Evolutionary conservation across 2,329 filamentous ascomycete genomes (phyloP).

Genomic region (Phialophora macrospora): DNA sequence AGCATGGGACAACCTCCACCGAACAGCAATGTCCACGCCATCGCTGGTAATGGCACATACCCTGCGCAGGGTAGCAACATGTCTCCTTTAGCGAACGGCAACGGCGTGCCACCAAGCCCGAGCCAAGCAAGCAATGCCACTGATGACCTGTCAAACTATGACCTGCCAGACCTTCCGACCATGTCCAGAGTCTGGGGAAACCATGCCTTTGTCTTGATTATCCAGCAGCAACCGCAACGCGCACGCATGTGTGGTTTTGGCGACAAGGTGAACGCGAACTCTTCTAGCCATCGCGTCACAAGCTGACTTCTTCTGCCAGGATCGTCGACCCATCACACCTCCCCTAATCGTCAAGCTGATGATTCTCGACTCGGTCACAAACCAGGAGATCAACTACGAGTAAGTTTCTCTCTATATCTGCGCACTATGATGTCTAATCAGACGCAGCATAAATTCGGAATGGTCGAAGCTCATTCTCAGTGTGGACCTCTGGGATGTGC

Average conservation of each 20-base stretch:
- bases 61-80: slow-evolving; percentile 40
- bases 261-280: slow-evolving; percentile 73
- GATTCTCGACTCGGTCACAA: slow-evolving; percentile 73
- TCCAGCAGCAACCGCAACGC: slow-evolving; percentile 87
- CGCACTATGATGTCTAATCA: slow-evolving; percentile 30
- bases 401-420: slow-evolving; percentile 52
- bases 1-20: slow-evolving; percentile 15
- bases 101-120: slow-evolving; percentile 46
- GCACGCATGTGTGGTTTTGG: slow-evolving; percentile 99
- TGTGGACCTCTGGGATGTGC: slow-evolving; percentile 70
- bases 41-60: slow-evolving; percentile 1
- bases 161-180: slow-evolving; percentile 45
- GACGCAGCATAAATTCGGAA: slow-evolving; percentile 64
- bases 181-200: slow-evolving; percentile 50
- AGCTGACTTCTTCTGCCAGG: slow-evolving; percentile 57
- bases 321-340: slow-evolving; percentile 92
- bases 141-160: slow-evolving; percentile 27
- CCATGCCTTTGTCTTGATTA: slow-evolving; percentile 66
- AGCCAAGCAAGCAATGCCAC: slow-evolving; percentile 42
- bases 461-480: slow-evolving; percentile 70
- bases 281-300: not conserved
- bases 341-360: slow-evolving; percentile 88
- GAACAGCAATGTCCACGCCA: slow-evolving; percentile 8
- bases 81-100: slow-evolving; percentile 26
- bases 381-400: slow-evolving; percentile 83